phyloP scores from a whole-genome alignment of 179 eudicot genomes.

The Patellifolia procumbens region DNA sequence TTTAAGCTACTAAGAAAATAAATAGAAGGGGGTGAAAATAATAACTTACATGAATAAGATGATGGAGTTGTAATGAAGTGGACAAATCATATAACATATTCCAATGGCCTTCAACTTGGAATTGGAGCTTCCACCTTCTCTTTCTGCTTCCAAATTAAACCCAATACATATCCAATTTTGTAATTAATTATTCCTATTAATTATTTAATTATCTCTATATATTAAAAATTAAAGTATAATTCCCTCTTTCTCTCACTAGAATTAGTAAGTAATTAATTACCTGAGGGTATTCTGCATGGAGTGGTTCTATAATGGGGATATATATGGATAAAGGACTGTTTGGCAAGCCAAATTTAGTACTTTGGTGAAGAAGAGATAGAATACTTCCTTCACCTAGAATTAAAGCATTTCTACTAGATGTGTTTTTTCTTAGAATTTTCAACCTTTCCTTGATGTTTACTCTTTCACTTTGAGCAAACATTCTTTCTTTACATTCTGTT shows the following conservation, averaged over 20 bases:
- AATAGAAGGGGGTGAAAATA: not conserved
- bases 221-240: not conserved
- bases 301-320: not conserved
- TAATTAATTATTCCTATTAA: not conserved
- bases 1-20: too few relatives aligned
- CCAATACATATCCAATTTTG: not conserved
- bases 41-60: constrained; percentile 8
- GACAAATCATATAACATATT: constrained; percentile 7
- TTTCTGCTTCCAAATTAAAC: constrained; percentile 3
- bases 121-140: not conserved
- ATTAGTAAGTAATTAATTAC: not conserved
- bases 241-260: not conserved
- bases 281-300: constrained; percentile 11
- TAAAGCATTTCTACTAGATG: constrained; percentile 33
- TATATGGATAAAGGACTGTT: constrained; percentile 11
- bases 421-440: not conserved
- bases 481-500: constrained; percentile 13
- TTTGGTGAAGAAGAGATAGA: not conserved
- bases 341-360: constrained; percentile 15
- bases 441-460: constrained; percentile 34
- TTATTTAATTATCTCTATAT: not conserved
- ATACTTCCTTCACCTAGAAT: constrained; percentile 38
- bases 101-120: constrained; percentile 10
- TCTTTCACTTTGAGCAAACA: constrained; percentile 24
- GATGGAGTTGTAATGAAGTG: not conserved